phyloP scores from a whole-genome alignment of 2,329 filamentous ascomycete species.

The Cercospora sojina region DNA sequence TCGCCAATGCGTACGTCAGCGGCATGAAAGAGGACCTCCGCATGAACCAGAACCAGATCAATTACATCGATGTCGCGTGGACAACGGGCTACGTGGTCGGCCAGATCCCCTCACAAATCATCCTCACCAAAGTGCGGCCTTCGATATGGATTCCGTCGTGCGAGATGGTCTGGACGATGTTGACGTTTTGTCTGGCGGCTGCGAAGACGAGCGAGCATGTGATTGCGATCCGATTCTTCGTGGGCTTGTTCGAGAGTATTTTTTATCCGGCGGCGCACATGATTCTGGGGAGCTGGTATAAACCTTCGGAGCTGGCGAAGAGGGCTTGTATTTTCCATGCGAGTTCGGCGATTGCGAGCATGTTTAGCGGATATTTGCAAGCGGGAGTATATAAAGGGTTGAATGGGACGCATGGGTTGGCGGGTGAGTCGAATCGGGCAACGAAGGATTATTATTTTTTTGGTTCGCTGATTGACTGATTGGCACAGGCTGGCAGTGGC shows the following conservation, averaged over 20 bases:
- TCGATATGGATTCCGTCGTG: conserved; percentile 51
- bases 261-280: conserved; percentile 56
- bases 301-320: conserved; percentile 53
- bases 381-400: conserved; percentile 52
- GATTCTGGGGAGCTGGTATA: conserved; percentile 55
- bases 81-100: conserved; percentile 55
- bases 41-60: conserved; percentile 56
- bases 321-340: conserved; percentile 55
- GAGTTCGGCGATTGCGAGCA: conserved; percentile 46
- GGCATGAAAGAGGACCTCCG: conserved; percentile 55
- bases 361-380: conserved; percentile 57
- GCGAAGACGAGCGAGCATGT: conserved; percentile 47
- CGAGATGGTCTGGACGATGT: conserved; percentile 51
- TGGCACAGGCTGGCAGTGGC: conserved; percentile 4
- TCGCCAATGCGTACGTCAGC: conserved; percentile 49
- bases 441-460: too few relatives aligned
- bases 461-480: conserved; percentile 38
- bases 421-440: conserved; percentile 53
- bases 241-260: conserved; percentile 51
- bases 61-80: conserved; percentile 58
- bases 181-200: conserved; percentile 48
- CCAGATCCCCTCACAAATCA: conserved; percentile 36
- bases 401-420: conserved; percentile 41
- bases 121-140: conserved; percentile 52
- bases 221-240: conserved; percentile 51